Conservation (phyloP, 306 rosid species). For the Macrotyloma uniflorum region DNA sequence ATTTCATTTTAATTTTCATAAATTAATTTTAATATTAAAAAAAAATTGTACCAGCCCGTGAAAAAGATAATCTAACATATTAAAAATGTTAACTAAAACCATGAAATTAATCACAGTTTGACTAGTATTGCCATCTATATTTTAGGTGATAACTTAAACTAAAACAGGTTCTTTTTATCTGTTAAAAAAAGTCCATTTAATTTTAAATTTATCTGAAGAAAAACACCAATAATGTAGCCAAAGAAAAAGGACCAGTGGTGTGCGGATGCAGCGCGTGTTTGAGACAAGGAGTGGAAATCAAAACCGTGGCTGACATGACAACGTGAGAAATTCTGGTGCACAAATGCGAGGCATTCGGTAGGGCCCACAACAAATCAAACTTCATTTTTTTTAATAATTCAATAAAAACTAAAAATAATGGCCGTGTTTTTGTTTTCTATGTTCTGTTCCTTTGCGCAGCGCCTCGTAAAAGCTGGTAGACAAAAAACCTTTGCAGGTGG, state of each 20-base stretch:
- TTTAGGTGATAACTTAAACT: no score
- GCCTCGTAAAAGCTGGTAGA: constrained; percentile 33
- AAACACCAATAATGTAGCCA: not conserved
- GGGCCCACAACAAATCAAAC: constrained; percentile 36
- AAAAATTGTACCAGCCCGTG: no score
- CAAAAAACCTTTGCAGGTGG: not conserved
- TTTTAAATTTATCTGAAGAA: not conserved
- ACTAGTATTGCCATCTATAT: no score
- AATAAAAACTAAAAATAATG: not conserved
- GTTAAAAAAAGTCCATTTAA: not conserved
- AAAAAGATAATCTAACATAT: no score
- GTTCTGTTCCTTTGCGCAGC: constrained; percentile 20
- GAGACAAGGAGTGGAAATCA: constrained; percentile 36
- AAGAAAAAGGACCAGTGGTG: not conserved
- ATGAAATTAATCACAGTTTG: no score
- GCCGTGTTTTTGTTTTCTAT: not conserved
- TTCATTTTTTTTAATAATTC: not conserved
- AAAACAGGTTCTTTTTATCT: no score
- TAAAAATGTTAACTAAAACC: no score
- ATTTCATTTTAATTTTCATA: no score
- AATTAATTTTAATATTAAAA: no score
- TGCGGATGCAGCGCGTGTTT: not conserved
- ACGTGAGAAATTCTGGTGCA: constrained; percentile 21
- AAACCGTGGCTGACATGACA: constrained; percentile 23
- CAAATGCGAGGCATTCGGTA: not conserved